Evolutionary conservation across 2,329 filamentous ascomycete species (phyloP).

Genomic region (Setomelanomma holmii): DNA sequence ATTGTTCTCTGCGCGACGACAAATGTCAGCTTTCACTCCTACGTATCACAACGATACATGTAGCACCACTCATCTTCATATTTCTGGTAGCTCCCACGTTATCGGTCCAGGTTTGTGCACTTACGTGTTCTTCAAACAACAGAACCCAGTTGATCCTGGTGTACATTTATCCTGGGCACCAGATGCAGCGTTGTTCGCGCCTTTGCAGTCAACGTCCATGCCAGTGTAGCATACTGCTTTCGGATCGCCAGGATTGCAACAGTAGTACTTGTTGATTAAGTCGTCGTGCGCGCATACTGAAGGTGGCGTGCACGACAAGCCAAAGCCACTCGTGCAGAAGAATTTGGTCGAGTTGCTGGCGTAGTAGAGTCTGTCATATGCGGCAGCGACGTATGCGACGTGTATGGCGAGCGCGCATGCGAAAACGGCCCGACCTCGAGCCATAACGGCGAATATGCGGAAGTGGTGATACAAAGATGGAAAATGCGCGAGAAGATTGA

Average conservation of each 20-base stretch:
- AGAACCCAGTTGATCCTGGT: background rate
- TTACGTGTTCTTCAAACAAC: too few species aligned
- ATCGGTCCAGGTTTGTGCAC: too few species aligned
- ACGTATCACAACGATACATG: too few species aligned
- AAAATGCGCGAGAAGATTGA: background rate
- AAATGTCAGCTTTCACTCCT: too few species aligned
- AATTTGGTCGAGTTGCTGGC: background rate
- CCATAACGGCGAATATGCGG: background rate
- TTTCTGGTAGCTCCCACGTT: too few species aligned
- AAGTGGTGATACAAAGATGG: background rate
- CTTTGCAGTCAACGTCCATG: background rate
- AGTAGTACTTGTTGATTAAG: constrained; percentile 21
- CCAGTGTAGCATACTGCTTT: constrained; percentile 19
- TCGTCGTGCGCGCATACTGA: constrained; percentile 21
- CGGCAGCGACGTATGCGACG: background rate
- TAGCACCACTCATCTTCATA: too few species aligned
- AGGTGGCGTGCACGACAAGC: constrained; percentile 15
- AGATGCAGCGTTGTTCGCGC: background rate
- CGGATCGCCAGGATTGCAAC: constrained; percentile 15
- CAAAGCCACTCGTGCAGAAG: background rate
- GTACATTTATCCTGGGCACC: background rate
- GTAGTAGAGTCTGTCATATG: background rate
- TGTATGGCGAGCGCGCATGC: background rate
- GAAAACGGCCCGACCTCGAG: background rate
- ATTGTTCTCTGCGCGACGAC: constrained; percentile 5